These are phyloP conservation scores for Cicer bijugum DNA, from an alignment of 306 rosid genomes.

Conservation along the genomic window DNA sequence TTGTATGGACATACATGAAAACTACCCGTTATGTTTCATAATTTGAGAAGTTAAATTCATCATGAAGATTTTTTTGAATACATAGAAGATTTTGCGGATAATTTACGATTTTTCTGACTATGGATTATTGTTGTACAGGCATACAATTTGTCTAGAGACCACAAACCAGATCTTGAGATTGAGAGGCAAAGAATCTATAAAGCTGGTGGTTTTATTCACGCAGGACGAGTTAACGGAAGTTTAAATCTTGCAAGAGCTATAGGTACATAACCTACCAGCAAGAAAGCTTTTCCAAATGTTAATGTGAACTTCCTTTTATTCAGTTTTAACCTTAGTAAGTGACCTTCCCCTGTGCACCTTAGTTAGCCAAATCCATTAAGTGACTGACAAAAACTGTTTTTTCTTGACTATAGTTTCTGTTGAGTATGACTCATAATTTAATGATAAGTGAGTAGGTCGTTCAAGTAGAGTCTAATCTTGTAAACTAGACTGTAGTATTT, in stretches of 20 bases:
- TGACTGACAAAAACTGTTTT: not conserved
- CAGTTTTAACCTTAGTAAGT: conserved; percentile 6
- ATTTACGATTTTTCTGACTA: conserved; percentile 2
- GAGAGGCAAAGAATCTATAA: conserved; percentile 89
- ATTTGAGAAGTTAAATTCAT: not conserved
- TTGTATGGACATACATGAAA: not conserved
- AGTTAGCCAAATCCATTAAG: conserved; percentile 29
- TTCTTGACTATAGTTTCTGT: not conserved
- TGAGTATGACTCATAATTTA: too few species aligned
- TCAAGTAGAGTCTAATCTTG: too few species aligned
- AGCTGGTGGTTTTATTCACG: conserved; percentile 95
- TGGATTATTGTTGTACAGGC: conserved; percentile 60
- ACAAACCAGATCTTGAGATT: conserved; percentile 84
- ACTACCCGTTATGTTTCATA: not conserved
- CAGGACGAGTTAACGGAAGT: conserved; percentile 94
- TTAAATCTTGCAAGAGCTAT: conserved; percentile 95
- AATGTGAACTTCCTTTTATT: conserved; percentile 5
- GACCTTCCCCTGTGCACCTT: not conserved
- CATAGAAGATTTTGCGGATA: not conserved
- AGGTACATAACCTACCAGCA: conserved; percentile 51
- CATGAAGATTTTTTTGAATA: not conserved
- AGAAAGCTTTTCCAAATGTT: conserved; percentile 7
- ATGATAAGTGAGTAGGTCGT: too few species aligned
- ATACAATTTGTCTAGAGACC: conserved; percentile 80
- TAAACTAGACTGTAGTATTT: too few species aligned